Percentiles rank a stretch among this genome's conserved stretches.
Evolutionary conservation across 1,139 yeast genomes (phyloP).

Genomic region (Hyphopichia wangnamkhiaoensis): DNA sequence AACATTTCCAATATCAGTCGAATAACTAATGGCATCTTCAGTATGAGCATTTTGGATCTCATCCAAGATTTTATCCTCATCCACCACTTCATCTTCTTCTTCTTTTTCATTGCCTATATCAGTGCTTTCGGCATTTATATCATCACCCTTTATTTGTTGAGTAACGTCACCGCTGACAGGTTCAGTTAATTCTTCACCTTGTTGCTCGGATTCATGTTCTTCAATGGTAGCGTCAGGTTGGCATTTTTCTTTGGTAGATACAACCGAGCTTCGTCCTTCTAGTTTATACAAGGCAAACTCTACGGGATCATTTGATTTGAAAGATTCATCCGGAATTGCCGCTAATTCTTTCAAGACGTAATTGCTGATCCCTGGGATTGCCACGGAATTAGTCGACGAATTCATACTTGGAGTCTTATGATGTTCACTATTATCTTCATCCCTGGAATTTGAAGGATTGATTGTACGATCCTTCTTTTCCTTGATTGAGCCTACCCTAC

Average conservation of each 20-base stretch:
- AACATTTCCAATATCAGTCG: conserved; percentile 21
- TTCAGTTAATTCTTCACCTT: too few species aligned
- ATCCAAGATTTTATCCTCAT: conserved; percentile 40
- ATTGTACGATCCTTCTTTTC: conserved; percentile 12
- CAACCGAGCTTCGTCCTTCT: conserved; percentile 56
- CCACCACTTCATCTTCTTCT: conserved; percentile 10
- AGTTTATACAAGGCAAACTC: conserved; percentile 71
- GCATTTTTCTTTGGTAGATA: neutral
- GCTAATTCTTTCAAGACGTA: conserved; percentile 70
- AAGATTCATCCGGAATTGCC: conserved; percentile 76
- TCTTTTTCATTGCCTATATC: conserved; percentile 2
- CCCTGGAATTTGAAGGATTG: conserved; percentile 5
- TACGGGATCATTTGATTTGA: conserved; percentile 62
- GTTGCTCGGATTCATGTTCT: conserved; percentile 1
- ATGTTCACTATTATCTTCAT: conserved; percentile 4
- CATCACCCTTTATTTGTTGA: conserved; percentile 14
- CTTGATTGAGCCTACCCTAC: conserved; percentile 20
- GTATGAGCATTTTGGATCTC: conserved; percentile 46
- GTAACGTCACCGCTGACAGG: neutral
- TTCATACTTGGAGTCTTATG: conserved; percentile 8
- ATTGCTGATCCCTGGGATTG: conserved; percentile 64
- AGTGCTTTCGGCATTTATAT: conserved; percentile 17
- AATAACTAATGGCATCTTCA: conserved; percentile 33
- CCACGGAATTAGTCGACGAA: conserved; percentile 37
- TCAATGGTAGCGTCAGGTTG: conserved; percentile 6